These are phyloP conservation scores for Glycyrrhiza uralensis DNA, from an alignment of 306 rosid genomes.

Conservation along the genomic window DNA sequence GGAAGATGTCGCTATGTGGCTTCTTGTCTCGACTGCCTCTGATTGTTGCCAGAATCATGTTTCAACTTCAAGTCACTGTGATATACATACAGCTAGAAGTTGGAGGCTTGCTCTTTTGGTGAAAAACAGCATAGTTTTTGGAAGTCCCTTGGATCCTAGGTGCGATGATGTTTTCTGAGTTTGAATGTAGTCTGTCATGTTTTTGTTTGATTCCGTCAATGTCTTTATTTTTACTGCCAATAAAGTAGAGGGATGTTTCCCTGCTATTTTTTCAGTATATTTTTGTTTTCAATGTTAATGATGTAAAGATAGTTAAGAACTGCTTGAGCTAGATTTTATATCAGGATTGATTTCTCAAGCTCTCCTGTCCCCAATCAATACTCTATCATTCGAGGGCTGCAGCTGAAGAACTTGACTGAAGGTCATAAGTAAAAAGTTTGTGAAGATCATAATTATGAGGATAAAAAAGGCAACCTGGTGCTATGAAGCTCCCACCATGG, in stretches of 20 bases:
- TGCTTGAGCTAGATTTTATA: conserved; percentile 4
- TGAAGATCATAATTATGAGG: not conserved
- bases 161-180: conserved; percentile 30
- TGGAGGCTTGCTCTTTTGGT: conserved; percentile 78
- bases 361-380: not conserved
- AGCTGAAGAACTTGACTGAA: not conserved
- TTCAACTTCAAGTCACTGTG: conserved; percentile 38
- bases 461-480: not conserved
- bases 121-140: conserved; percentile 54
- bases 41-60: conserved; percentile 31
- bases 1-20: conserved; percentile 63
- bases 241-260: not conserved
- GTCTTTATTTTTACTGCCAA: not conserved
- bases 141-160: conserved; percentile 75
- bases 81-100: conserved; percentile 38
- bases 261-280: not conserved
- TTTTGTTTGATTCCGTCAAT: not conserved
- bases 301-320: not conserved
- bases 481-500: not conserved
- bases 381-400: not conserved
- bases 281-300: not conserved
- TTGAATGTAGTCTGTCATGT: conserved; percentile 15
- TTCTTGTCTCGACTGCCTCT: conserved; percentile 59
- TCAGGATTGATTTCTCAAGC: not conserved
- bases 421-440: not conserved